phyloP scores from a whole-genome alignment of 352 stramenopile genomes.

The Phytophthora pluvialis region DNA sequence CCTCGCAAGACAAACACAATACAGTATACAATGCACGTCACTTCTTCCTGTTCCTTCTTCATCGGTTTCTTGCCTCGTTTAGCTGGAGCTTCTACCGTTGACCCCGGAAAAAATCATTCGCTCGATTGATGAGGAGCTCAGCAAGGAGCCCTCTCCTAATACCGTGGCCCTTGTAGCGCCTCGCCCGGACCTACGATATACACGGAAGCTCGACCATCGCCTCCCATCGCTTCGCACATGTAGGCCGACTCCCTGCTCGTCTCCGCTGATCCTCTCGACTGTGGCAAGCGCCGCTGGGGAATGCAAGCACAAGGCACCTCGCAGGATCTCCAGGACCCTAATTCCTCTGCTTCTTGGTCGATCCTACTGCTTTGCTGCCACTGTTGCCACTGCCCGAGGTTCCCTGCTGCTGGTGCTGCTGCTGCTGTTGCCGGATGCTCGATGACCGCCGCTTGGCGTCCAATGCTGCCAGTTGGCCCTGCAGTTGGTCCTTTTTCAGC shows the following conservation, averaged over 20 bases:
- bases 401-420: slow-evolving; percentile 37
- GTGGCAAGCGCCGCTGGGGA: slow-evolving; percentile 11
- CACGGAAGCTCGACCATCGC: slow-evolving; percentile 25
- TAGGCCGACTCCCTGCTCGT: slow-evolving; percentile 5
- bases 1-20: slow-evolving; percentile 18
- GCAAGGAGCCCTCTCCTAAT: slow-evolving; percentile 17
- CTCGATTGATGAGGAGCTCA: slow-evolving; percentile 23
- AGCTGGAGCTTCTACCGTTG: slow-evolving; percentile 29
- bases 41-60: slow-evolving; percentile 26
- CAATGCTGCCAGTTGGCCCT: slow-evolving; percentile 81
- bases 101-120: slow-evolving; percentile 14
- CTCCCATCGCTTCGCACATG: slow-evolving; percentile 22
- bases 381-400: slow-evolving; percentile 40
- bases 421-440: slow-evolving; percentile 40
- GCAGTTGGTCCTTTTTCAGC: slow-evolving; percentile 89
- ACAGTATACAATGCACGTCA: slow-evolving; percentile 33
- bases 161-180: slow-evolving; percentile 8
- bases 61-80: slow-evolving; percentile 31
- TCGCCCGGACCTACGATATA: slow-evolving; percentile 23
- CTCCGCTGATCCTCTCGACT: slow-evolving; percentile 14
- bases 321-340: slow-evolving; percentile 26
- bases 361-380: slow-evolving; percentile 52
- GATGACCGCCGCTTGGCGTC: slow-evolving; percentile 77
- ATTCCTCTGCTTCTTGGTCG: slow-evolving; percentile 72
- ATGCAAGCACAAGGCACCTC: slow-evolving; percentile 23